Evolutionary conservation across 192 early-diverging fungal species (phyloP).

Genomic region (Rhizoclosmatium globosum): DNA sequence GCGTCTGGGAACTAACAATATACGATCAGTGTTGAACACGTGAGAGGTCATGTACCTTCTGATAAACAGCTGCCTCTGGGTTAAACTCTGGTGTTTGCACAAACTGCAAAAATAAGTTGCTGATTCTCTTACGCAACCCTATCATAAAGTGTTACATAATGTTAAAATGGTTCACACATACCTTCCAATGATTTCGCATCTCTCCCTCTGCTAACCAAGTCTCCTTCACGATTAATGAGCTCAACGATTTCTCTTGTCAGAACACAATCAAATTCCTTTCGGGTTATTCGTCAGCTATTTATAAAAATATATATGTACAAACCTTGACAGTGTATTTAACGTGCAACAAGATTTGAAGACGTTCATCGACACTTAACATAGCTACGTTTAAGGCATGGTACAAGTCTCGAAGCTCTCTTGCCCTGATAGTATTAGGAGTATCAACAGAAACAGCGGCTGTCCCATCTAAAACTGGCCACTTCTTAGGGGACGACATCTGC

Average conservation of each 20-base stretch:
- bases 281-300: not conserved
- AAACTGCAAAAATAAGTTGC: slow-evolving; percentile 66
- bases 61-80: slow-evolving; percentile 58
- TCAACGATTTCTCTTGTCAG: slow-evolving; percentile 66
- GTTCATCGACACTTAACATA: slow-evolving; percentile 59
- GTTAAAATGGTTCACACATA: slow-evolving; percentile 37
- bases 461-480: slow-evolving; percentile 37
- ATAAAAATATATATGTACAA: not conserved
- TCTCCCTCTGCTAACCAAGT: slow-evolving; percentile 62
- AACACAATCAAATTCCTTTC: slow-evolving; percentile 68
- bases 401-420: slow-evolving; percentile 65
- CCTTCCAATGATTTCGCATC: slow-evolving; percentile 62
- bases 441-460: slow-evolving; percentile 52
- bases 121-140: slow-evolving; percentile 62
- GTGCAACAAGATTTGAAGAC: slow-evolving; percentile 66
- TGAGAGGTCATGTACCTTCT: slow-evolving; percentile 45
- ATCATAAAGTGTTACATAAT: slow-evolving; percentile 31
- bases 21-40: not conserved
- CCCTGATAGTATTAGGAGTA: slow-evolving; percentile 65
- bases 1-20: slow-evolving; percentile 57
- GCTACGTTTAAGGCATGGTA: slow-evolving; percentile 64
- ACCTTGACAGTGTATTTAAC: slow-evolving; percentile 72
- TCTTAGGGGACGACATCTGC: slow-evolving; percentile 51
- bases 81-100: slow-evolving; percentile 70
- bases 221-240: slow-evolving; percentile 68